Conservation (phyloP, 371 early-diverging fungal species). For the Batkoa obscura region DNA sequence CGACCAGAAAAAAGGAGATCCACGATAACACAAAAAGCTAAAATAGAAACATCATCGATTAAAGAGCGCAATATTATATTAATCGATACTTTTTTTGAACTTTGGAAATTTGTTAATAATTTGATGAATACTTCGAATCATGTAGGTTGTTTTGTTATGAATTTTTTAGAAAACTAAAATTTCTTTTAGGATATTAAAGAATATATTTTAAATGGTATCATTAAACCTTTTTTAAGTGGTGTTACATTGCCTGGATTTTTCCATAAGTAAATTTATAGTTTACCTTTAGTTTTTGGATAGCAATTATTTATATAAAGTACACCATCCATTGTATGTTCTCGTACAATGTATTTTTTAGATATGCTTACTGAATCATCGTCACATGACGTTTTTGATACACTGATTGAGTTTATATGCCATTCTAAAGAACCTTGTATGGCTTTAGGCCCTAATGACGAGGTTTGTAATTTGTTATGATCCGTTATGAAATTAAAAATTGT, state of each 20-base stretch:
- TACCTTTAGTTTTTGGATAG: no score
- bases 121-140: background rate
- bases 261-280: background rate
- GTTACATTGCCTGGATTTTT: background rate
- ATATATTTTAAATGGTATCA: background rate
- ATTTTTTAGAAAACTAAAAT: background rate
- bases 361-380: background rate
- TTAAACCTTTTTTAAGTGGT: background rate
- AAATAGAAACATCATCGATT: background rate
- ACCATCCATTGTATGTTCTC: background rate
- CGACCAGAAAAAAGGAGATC: background rate
- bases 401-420: no score
- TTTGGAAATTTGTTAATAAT: background rate
- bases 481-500: no score
- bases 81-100: slow-evolving; percentile 4
- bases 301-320: no score
- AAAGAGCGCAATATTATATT: no score
- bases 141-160: background rate
- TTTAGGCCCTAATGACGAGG: no score
- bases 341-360: background rate
- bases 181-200: background rate
- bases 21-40: background rate
- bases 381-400: background rate
- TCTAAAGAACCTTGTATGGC: no score
- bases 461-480: no score